Evolutionary conservation across 371 early-diverging fungal genomes (phyloP).

Genomic region (Mucor racemosus): DNA sequence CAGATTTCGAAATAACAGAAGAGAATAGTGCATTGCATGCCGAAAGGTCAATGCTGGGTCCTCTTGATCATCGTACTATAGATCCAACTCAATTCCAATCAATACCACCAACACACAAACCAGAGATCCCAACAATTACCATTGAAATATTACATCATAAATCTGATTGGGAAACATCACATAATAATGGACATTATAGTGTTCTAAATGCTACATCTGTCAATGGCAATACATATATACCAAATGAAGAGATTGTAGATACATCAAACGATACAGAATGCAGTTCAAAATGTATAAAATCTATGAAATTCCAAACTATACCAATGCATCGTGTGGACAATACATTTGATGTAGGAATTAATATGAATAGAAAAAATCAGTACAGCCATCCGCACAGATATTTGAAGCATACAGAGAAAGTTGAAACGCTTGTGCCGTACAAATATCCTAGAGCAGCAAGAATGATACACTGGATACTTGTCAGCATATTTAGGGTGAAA

Average conservation of each 20-base stretch:
- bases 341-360: not conserved
- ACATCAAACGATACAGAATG: not conserved
- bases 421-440: conserved; percentile 24
- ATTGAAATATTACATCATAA: not conserved
- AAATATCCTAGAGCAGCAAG: conserved; percentile 24
- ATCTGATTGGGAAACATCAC: not conserved
- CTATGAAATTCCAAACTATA: not conserved
- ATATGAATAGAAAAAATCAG: not conserved
- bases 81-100: not conserved
- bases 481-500: conserved; percentile 20
- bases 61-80: not conserved
- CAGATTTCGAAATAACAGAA: not conserved
- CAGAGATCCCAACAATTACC: not conserved
- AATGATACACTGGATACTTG: conserved; percentile 32
- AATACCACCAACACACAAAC: not conserved
- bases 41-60: not conserved
- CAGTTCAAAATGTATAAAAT: not conserved
- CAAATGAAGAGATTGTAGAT: conserved; percentile 1
- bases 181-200: not conserved
- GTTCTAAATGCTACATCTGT: conserved; percentile 9
- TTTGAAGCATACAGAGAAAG: not conserved
- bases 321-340: conserved; percentile 13
- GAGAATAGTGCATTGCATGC: not conserved
- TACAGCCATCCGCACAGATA: not conserved
- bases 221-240: conserved; percentile 8